Evolutionary conservation across 495 filamentous ascomycete genomes (phyloP).

Genomic region (Terfezia claveryi): DNA sequence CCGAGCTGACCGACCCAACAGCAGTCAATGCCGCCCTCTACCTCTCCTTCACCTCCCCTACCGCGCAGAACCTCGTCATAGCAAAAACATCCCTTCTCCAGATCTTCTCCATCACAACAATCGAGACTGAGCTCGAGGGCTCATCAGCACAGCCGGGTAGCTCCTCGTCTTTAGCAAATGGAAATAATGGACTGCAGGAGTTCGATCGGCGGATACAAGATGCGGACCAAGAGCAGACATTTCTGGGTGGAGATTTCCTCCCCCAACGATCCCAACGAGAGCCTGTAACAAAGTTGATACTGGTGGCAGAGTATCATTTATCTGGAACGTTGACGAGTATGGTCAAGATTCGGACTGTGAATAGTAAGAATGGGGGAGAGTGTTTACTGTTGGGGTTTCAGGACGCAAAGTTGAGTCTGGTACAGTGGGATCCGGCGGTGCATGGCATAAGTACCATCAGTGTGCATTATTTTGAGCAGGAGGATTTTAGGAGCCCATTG

Average conservation of each 20-base stretch:
- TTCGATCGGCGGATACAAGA: slow-evolving; percentile 30
- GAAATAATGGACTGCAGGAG: slow-evolving; percentile 6
- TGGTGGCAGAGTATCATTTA: slow-evolving; percentile 62
- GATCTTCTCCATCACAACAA: slow-evolving; percentile 43
- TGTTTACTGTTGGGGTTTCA: slow-evolving; percentile 63
- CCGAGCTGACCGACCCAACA: slow-evolving; percentile 75
- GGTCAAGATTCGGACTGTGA: slow-evolving; percentile 45
- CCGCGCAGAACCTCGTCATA: slow-evolving; percentile 64
- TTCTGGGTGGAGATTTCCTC: slow-evolving; percentile 33
- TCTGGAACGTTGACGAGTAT: slow-evolving; percentile 67
- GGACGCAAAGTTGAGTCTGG: slow-evolving; percentile 77
- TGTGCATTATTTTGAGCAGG: slow-evolving; percentile 93
- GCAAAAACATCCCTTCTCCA: slow-evolving; percentile 80
- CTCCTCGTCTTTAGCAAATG: neutral
- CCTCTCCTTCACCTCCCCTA: slow-evolving; percentile 51
- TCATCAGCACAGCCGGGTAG: slow-evolving; percentile 9
- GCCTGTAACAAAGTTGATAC: slow-evolving; percentile 52
- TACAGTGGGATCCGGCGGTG: slow-evolving; percentile 79
- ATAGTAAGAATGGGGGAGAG: slow-evolving; percentile 57
- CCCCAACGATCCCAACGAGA: slow-evolving; percentile 33
- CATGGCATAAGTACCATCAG: slow-evolving; percentile 64
- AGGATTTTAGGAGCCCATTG: slow-evolving; percentile 37
- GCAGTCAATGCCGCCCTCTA: slow-evolving; percentile 74
- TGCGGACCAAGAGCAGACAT: slow-evolving; percentile 38
- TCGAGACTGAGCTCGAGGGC: slow-evolving; percentile 31